These are phyloP conservation scores for Vitis amurensis DNA, from an alignment of 164 flowering plant genomes.

Conservation along the genomic window DNA sequence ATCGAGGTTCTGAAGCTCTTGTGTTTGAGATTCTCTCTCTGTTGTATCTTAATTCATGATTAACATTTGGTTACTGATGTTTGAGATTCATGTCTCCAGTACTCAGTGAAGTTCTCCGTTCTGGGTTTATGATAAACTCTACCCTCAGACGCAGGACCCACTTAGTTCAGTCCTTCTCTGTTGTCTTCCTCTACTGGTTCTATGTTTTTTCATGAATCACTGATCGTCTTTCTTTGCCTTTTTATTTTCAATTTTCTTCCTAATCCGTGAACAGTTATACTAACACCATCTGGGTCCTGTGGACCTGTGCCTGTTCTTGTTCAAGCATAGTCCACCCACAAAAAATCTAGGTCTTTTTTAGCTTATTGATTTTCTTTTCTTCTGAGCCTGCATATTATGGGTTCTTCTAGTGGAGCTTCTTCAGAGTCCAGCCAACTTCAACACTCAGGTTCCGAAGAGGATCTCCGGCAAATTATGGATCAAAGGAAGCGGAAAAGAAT, in stretches of 20 bases:
- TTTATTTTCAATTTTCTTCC: neutral
- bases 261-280: too few relatives aligned
- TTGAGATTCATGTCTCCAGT: constrained; percentile 33
- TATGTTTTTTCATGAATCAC: constrained; percentile 38
- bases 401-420: constrained; percentile 20
- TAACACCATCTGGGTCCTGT: constrained; percentile 8
- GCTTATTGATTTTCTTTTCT: neutral
- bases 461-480: constrained; percentile 23
- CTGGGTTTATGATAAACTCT: constrained; percentile 33
- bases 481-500: constrained; percentile 42
- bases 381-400: constrained; percentile 8
- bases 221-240: too few relatives aligned
- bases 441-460: constrained; percentile 24
- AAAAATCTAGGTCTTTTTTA: neutral
- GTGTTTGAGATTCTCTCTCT: neutral
- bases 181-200: constrained; percentile 57
- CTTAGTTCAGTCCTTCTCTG: constrained; percentile 52
- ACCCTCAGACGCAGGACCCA: constrained; percentile 34
- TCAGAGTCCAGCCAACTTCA: constrained; percentile 9
- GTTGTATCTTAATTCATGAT: neutral
- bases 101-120: constrained; percentile 35
- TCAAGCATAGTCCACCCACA: neutral
- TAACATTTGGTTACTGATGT: constrained; percentile 8
- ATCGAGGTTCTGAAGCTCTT: neutral
- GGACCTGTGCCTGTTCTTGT: neutral